phyloP scores from a whole-genome alignment of 2,329 filamentous ascomycete genomes.

The Cadophora luteo-olivacea region DNA sequence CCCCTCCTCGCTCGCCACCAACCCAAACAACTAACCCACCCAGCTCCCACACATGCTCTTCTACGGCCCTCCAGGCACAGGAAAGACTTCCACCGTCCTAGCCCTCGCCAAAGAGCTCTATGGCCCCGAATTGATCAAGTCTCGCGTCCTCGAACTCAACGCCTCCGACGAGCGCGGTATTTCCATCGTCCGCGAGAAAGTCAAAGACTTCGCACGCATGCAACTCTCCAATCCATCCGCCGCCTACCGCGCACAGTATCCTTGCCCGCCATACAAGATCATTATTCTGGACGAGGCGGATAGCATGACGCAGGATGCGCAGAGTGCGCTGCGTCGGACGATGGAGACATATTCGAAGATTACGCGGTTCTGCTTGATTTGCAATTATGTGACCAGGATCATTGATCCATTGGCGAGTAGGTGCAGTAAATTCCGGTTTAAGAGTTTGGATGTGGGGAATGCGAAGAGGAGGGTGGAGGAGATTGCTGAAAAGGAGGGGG shows the following conservation, averaged over 20 bases:
- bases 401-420: slow-evolving; percentile 94
- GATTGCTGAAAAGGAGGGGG: slow-evolving; percentile 81
- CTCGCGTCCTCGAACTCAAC: slow-evolving; percentile 97
- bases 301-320: slow-evolving; percentile 98
- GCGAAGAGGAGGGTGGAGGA: slow-evolving; percentile 79
- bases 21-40: slow-evolving; percentile 31
- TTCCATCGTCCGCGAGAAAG: slow-evolving; percentile 94
- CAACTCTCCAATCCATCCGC: slow-evolving; percentile 82
- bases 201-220: slow-evolving; percentile 97
- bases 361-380: slow-evolving; percentile 95
- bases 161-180: slow-evolving; percentile 99
- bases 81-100: slow-evolving; percentile 97
- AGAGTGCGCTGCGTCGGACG: slow-evolving; percentile 87
- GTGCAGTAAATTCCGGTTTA: slow-evolving; percentile 98
- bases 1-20: background rate
- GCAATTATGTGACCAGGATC: slow-evolving; percentile 98
- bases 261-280: slow-evolving; percentile 98
- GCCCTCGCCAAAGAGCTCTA: slow-evolving; percentile 97
- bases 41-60: slow-evolving; percentile 98
- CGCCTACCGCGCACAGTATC: slow-evolving; percentile 74
- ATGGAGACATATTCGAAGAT: slow-evolving; percentile 99
- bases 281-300: slow-evolving; percentile 98
- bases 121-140: slow-evolving; percentile 90
- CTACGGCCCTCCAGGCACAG: slow-evolving; percentile 96
- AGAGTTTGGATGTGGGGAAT: slow-evolving; percentile 88